Base-by-base conservation (phyloP, 768 basidiomycete species). In the Phlegmacium glaucopus region DNA sequence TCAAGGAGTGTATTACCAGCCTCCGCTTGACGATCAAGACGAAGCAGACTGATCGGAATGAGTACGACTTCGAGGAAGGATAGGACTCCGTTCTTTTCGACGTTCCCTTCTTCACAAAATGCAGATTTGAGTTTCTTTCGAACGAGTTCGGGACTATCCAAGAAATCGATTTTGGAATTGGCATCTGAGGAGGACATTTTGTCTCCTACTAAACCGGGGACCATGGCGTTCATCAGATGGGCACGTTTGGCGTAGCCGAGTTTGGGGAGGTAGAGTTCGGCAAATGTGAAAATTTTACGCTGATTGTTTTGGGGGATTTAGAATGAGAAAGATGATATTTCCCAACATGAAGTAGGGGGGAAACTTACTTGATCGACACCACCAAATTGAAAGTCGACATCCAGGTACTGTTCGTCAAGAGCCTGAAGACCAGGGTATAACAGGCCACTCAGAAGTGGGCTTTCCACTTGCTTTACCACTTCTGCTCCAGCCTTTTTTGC, bases 101-200 rank as follows among this genome's bases (percentile, higher is more conserved):
- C 71, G 61, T 89, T 93, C 12, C 94, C 94, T 57, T 94, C 92
- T 58, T 95, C 93, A 65, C 94, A 98, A 63, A 95, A 93, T 1
- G 96, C 94, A 17, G 75, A 73, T 66, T 89, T 92, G 67, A 98
- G 81, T 74, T 97, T 98, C 68, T 83, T 85, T 60, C 87, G 85
- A 41, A 97, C 80, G 35, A 74, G 79, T 25, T 90, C 87, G 0
- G 94, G 84, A 4, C 82, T 64, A 66, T 98, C 95, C 52, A 99
- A 83, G 68, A 98, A 91, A 71, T 99, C 96, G 64, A 98, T 95
- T 69, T 99, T 99, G 53, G 90, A 94, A 64, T 96, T 91, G 26
- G 93, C 93, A 57, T 98, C 95, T 1, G 95, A 98, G 1, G 94
- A 87, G 12, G 94, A 96, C 96, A 99, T 98, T 64, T 99, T 99